These are phyloP conservation scores for Phoenix roebelenii DNA, from an alignment of 176 grass and related monocot species.

Conservation along the genomic window DNA sequence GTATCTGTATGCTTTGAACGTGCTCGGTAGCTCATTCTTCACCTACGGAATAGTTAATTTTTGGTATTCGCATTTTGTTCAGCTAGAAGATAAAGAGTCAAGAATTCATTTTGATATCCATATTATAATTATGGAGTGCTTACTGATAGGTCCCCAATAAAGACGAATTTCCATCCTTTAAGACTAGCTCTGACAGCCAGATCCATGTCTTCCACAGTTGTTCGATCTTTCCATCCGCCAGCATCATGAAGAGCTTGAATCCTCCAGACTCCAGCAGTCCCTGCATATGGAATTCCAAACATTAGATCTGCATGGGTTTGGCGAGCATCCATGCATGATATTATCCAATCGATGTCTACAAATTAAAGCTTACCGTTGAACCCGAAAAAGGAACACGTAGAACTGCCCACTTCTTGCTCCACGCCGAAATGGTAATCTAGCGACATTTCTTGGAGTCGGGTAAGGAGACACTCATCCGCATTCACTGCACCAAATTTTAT, in stretches of 20 bases:
- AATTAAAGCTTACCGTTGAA: slow-evolving; percentile 45
- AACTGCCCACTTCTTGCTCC: slow-evolving; percentile 72
- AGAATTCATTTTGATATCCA: too few relatives aligned
- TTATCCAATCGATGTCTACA: too few relatives aligned
- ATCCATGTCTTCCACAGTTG: slow-evolving; percentile 96
- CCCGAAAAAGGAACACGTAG: slow-evolving; percentile 69
- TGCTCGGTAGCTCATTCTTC: slow-evolving; percentile 72
- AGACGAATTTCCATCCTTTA: slow-evolving; percentile 71
- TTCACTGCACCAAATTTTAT: slow-evolving; percentile 32
- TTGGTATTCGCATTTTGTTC: background rate
- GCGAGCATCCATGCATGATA: too few relatives aligned
- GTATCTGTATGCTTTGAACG: slow-evolving; percentile 52
- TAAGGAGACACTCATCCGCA: slow-evolving; percentile 59
- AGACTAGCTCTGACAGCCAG: slow-evolving; percentile 68
- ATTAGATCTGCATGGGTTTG: too few relatives aligned
- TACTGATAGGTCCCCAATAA: slow-evolving; percentile 33
- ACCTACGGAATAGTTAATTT: slow-evolving; percentile 12
- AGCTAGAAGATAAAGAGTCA: background rate
- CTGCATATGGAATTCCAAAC: slow-evolving; percentile 5
- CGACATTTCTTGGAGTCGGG: slow-evolving; percentile 88
- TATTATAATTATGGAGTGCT: background rate
- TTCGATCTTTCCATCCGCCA: slow-evolving; percentile 77
- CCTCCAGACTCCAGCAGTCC: slow-evolving; percentile 74
- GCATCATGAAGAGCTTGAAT: slow-evolving; percentile 50
- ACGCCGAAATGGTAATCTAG: slow-evolving; percentile 86